Conservation (phyloP, 2,329 filamentous ascomycete species). For the Ilyonectria sp. region DNA sequence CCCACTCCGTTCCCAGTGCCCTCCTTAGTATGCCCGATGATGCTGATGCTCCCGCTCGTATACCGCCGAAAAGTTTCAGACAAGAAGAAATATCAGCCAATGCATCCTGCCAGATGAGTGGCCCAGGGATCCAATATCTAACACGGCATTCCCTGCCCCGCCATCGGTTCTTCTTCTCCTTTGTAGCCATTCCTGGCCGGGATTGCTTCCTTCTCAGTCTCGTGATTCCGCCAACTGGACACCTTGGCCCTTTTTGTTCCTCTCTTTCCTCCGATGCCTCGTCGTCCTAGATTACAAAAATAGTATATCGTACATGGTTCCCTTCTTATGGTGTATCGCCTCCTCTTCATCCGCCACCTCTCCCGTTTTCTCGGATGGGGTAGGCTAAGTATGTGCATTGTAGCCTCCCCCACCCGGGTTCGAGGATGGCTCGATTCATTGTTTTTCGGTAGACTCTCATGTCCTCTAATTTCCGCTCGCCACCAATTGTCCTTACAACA, state of each 20-base stretch:
- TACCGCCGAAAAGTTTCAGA: conserved; percentile 34
- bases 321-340: not conserved
- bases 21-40: conserved; percentile 28
- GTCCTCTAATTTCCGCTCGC: conserved; percentile 1
- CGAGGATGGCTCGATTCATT: not conserved
- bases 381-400: conserved; percentile 1
- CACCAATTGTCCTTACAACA: not conserved
- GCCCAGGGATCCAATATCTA: conserved; percentile 42
- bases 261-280: conserved; percentile 24
- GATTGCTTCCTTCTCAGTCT: conserved; percentile 11
- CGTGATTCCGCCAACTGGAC: conserved; percentile 34
- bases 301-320: conserved; percentile 48
- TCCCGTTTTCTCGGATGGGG: not conserved
- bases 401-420: not conserved
- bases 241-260: conserved; percentile 17
- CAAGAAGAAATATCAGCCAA: conserved; percentile 40
- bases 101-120: conserved; percentile 35
- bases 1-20: conserved; percentile 28
- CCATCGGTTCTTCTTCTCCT: conserved; percentile 26
- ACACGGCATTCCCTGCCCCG: conserved; percentile 27
- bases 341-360: not conserved
- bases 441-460: not conserved
- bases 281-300: conserved; percentile 46
- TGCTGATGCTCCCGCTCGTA: conserved; percentile 33
- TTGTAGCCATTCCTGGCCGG: conserved; percentile 14